phyloP scores from a whole-genome alignment of 2,329 filamentous ascomycete genomes.

The Aplosporella prunicola region DNA sequence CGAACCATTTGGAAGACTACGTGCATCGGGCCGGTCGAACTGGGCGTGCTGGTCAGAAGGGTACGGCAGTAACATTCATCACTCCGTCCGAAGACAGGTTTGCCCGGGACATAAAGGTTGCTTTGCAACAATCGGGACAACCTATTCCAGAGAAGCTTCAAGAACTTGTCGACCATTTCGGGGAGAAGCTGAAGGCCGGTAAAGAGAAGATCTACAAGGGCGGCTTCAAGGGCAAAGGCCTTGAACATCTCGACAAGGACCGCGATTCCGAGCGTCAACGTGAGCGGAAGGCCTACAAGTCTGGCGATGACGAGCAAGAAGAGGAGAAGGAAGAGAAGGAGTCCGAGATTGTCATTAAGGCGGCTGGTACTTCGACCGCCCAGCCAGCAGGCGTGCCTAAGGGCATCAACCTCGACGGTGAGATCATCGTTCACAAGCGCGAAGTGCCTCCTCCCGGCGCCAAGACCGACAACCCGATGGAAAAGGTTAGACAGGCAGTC shows the following conservation, averaged over 20 bases:
- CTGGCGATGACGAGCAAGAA: slow-evolving; percentile 68
- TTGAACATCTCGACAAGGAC: slow-evolving; percentile 84
- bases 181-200: slow-evolving; percentile 84
- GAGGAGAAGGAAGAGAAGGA: slow-evolving; percentile 63
- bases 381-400: slow-evolving; percentile 13
- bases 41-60: slow-evolving; percentile 86
- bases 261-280: slow-evolving; percentile 78
- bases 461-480: slow-evolving; percentile 52
- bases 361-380: slow-evolving; percentile 43
- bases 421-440: slow-evolving; percentile 64
- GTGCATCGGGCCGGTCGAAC: slow-evolving; percentile 91
- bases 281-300: slow-evolving; percentile 58
- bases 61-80: slow-evolving; percentile 89
- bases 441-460: slow-evolving; percentile 46
- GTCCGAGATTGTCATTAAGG: slow-evolving; percentile 47
- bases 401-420: slow-evolving; percentile 48
- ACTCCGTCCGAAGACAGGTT: slow-evolving; percentile 88
- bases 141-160: slow-evolving; percentile 62
- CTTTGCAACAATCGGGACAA: slow-evolving; percentile 84
- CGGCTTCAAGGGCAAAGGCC: slow-evolving; percentile 89
- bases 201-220: slow-evolving; percentile 76
- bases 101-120: slow-evolving; percentile 79
- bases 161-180: slow-evolving; percentile 57
- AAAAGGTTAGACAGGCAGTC: slow-evolving; percentile 83
- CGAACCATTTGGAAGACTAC: slow-evolving; percentile 92